phyloP scores from a whole-genome alignment of 208 protist species.

The Tritrichomonas foetus region DNA sequence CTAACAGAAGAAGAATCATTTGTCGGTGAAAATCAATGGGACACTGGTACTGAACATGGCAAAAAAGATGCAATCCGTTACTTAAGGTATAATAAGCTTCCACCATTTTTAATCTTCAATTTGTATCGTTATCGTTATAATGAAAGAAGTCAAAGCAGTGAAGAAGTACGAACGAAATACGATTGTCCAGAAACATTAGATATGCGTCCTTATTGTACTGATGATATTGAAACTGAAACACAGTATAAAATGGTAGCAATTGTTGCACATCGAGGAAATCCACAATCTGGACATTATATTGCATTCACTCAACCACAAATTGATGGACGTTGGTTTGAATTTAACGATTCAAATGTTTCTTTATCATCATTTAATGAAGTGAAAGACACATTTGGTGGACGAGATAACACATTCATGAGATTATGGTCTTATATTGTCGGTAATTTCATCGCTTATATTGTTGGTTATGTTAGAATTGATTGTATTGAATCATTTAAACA shows the following conservation, averaged over 20 bases:
- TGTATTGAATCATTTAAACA: background rate
- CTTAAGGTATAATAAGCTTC: background rate
- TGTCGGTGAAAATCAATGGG: background rate
- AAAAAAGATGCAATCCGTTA: background rate
- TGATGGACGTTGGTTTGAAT: background rate
- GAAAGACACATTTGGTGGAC: background rate
- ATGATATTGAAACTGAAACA: background rate
- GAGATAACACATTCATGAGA: background rate
- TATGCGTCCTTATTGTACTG: background rate
- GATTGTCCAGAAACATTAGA: background rate
- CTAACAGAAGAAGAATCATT: background rate
- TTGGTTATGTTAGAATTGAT: background rate
- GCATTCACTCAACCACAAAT: background rate
- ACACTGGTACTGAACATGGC: background rate
- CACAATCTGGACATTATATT: background rate
- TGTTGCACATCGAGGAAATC: background rate
- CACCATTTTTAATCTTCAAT: background rate
- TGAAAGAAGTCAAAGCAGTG: background rate
- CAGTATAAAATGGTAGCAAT: background rate
- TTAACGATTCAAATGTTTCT: background rate
- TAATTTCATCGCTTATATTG: background rate
- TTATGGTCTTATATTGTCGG: background rate
- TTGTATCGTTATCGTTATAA: background rate
- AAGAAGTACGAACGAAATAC: background rate
- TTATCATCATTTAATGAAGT: background rate